phyloP scores from a whole-genome alignment of 176 grass and related monocot genomes.

The Cymbopogon citratus region DNA sequence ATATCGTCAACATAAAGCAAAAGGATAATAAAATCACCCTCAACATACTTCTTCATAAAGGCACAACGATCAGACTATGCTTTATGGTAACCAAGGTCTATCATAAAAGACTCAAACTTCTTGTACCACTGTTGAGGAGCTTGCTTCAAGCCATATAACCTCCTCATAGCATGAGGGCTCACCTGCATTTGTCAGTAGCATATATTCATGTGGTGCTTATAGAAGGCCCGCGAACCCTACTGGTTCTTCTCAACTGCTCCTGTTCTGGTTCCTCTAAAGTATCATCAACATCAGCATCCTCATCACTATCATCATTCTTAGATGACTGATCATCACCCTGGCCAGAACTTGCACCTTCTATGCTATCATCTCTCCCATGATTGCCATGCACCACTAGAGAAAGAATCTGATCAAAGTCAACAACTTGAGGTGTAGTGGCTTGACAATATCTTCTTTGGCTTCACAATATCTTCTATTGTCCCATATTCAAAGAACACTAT shows the following conservation, averaged over 20 bases:
- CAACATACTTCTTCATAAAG: neutral
- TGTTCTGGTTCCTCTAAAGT: neutral
- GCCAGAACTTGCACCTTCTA: neutral
- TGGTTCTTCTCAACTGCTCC: neutral
- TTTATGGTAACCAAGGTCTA: neutral
- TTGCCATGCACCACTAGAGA: neutral
- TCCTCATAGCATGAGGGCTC: constrained; percentile 11
- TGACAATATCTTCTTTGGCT: too few relatives aligned
- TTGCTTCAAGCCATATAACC: constrained; percentile 20
- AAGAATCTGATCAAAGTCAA: neutral
- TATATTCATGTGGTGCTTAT: neutral
- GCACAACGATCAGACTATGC: neutral
- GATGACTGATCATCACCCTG: neutral
- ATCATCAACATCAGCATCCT: neutral
- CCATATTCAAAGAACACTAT: neutral
- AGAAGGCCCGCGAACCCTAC: neutral
- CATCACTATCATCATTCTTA: neutral
- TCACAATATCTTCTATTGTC: neutral
- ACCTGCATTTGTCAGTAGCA: too few relatives aligned
- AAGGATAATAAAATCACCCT: constrained; percentile 18
- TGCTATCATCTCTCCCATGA: neutral
- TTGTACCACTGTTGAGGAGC: too few relatives aligned
- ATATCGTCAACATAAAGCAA: constrained; percentile 29
- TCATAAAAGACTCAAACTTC: neutral
- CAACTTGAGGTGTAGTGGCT: neutral